These are phyloP conservation scores for Cystobasidium slooffiae DNA, from an alignment of 1,284 basidiomycete species.

Conservation along the genomic window DNA sequence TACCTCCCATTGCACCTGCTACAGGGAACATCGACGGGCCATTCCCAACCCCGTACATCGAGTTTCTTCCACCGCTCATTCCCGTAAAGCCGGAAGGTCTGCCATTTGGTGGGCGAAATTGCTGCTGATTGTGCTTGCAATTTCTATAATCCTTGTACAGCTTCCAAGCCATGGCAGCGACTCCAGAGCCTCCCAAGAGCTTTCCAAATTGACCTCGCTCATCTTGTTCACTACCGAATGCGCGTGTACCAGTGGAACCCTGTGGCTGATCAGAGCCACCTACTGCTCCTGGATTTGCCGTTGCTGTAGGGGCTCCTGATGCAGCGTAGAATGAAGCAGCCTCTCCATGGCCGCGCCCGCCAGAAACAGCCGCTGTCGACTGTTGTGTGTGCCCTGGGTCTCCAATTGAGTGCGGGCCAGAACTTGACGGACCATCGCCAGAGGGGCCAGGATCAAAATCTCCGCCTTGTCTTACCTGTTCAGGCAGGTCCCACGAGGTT, in stretches of 20 bases:
- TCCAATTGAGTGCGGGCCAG: too few species aligned
- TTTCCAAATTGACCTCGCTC: conserved; percentile 25
- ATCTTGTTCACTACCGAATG: not conserved
- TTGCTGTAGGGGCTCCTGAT: not conserved
- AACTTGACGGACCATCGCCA: too few species aligned
- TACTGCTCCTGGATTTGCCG: not conserved
- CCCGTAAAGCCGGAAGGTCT: not conserved
- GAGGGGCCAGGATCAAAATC: too few species aligned
- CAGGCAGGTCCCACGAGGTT: conserved; percentile 15
- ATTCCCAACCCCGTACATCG: not conserved
- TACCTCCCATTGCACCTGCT: not conserved
- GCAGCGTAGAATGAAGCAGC: not conserved
- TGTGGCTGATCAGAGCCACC: not conserved
- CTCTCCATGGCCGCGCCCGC: not conserved
- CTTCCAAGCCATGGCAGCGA: conserved; percentile 14
- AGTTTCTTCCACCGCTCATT: not conserved
- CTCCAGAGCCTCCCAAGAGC: conserved; percentile 1
- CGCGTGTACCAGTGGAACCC: not conserved
- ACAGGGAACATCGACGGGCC: not conserved
- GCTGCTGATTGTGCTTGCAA: conserved; percentile 15
- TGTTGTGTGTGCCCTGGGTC: not conserved
- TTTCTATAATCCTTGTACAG: conserved; percentile 27
- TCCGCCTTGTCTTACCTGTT: too few species aligned
- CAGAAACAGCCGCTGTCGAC: not conserved
- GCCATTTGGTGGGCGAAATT: not conserved